phyloP scores from a whole-genome alignment of 768 basidiomycete species.

The Pleurotus djamor region DNA sequence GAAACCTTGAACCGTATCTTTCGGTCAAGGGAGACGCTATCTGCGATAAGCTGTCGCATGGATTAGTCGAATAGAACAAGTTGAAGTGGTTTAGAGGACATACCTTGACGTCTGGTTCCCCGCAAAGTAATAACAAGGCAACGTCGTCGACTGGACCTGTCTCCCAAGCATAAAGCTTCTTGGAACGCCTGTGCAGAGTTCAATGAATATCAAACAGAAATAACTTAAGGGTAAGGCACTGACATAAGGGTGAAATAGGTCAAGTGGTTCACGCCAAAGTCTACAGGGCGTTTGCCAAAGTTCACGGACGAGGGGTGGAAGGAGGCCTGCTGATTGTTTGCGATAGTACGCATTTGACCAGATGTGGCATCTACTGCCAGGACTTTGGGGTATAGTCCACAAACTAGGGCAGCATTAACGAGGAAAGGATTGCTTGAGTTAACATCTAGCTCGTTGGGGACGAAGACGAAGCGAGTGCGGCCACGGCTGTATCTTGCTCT shows the following conservation, averaged over 20 bases:
- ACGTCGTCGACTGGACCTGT: constrained; percentile 86
- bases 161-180: constrained; percentile 92
- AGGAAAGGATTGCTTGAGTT: constrained; percentile 66
- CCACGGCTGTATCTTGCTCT: constrained; percentile 77
- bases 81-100: not conserved
- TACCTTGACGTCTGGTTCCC: constrained; percentile 87
- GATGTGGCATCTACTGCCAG: constrained; percentile 61
- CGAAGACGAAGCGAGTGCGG: constrained; percentile 69
- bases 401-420: constrained; percentile 78
- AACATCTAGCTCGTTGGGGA: constrained; percentile 70
- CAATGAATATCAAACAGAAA: constrained; percentile 5
- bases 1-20: constrained; percentile 74
- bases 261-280: constrained; percentile 75
- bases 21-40: constrained; percentile 76
- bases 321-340: constrained; percentile 73
- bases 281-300: constrained; percentile 62
- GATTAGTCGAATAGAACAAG: not conserved
- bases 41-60: constrained; percentile 58
- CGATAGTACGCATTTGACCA: constrained; percentile 73
- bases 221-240: constrained; percentile 11
- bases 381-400: constrained; percentile 91
- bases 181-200: constrained; percentile 74
- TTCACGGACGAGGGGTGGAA: constrained; percentile 96
- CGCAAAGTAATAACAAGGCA: constrained; percentile 80
- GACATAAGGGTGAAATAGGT: constrained; percentile 90